Evolutionary conservation across 257 asterid genomes (phyloP).

Genomic region (Ophiorrhiza pumila): DNA sequence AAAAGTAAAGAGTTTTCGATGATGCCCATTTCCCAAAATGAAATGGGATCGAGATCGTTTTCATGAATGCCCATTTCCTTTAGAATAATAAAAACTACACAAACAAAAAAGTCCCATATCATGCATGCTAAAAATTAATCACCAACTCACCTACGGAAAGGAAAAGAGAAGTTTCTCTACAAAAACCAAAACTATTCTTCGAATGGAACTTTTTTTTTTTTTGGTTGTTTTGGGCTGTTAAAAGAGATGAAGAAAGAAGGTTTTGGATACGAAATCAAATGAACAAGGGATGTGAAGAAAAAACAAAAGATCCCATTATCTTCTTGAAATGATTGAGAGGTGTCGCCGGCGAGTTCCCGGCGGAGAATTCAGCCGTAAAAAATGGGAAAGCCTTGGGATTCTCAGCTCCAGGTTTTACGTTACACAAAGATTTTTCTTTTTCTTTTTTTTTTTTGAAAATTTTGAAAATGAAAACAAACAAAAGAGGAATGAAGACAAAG

Average conservation of each 20-base stretch:
- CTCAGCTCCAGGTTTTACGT: conserved; percentile 31
- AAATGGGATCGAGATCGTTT: too few species aligned
- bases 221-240: not conserved
- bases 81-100: too few species aligned
- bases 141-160: conserved; percentile 8
- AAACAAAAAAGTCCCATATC: too few species aligned
- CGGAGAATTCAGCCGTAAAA: conserved; percentile 15
- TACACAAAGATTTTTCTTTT: not conserved
- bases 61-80: not conserved
- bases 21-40: too few species aligned
- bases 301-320: not conserved
- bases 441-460: too few species aligned
- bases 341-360: conserved; percentile 30
- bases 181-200: not conserved
- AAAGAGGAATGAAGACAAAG: conserved; percentile 43
- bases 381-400: conserved; percentile 23
- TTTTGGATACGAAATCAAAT: too few species aligned
- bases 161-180: not conserved
- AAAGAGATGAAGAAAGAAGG: not conserved
- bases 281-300: not conserved
- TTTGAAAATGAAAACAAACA: conserved; percentile 26
- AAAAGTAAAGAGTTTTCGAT: not conserved
- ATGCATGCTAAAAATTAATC: too few species aligned
- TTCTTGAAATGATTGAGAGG: not conserved
- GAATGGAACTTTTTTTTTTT: not conserved